A percentile compares a stretch with the other conserved stretches of the same genome.
phyloP scores from a whole-genome alignment of 768 basidiomycete species.

The Auricularia heimuer region DNA sequence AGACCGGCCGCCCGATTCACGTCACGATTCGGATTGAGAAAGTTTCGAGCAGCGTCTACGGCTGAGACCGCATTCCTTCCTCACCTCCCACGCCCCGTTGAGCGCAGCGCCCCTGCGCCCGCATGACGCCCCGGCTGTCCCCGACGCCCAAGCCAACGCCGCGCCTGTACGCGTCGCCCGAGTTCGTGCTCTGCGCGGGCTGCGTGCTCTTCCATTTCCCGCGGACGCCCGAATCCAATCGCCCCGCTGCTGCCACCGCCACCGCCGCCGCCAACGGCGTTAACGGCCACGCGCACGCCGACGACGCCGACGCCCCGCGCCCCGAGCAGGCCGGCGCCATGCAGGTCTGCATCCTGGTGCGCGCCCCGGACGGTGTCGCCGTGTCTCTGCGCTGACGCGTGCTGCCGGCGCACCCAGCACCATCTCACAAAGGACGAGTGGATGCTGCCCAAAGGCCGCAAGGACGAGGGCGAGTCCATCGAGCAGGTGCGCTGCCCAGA shows the following conservation, averaged over 20 bases:
- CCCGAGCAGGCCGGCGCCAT: background rate
- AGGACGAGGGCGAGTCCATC: slow-evolving; percentile 12
- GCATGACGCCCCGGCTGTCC: background rate
- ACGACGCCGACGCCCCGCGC: background rate
- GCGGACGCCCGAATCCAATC: background rate
- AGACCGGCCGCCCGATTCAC: too few relatives aligned
- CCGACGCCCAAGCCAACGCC: background rate
- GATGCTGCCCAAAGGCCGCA: slow-evolving; percentile 46
- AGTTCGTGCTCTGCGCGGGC: slow-evolving; percentile 1
- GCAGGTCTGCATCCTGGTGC: slow-evolving; percentile 15
- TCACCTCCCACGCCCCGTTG: too few relatives aligned
- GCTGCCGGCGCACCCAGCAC: slow-evolving; percentile 22
- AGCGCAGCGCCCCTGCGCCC: background rate
- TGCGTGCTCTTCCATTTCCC: slow-evolving; percentile 2
- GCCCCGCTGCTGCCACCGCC: background rate
- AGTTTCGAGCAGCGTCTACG: too few relatives aligned
- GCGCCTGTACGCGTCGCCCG: slow-evolving; percentile 1
- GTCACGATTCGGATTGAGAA: too few relatives aligned
- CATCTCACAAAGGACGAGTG: slow-evolving; percentile 21
- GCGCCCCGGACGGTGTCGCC: background rate
- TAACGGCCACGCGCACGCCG: background rate
- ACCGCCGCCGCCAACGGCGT: background rate
- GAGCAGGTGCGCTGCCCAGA: slow-evolving; percentile 2
- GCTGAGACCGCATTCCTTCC: too few relatives aligned
- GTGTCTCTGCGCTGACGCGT: slow-evolving; percentile 9